phyloP scores from a whole-genome alignment of 192 early-diverging fungal genomes.

The Linnemannia hyalina region DNA sequence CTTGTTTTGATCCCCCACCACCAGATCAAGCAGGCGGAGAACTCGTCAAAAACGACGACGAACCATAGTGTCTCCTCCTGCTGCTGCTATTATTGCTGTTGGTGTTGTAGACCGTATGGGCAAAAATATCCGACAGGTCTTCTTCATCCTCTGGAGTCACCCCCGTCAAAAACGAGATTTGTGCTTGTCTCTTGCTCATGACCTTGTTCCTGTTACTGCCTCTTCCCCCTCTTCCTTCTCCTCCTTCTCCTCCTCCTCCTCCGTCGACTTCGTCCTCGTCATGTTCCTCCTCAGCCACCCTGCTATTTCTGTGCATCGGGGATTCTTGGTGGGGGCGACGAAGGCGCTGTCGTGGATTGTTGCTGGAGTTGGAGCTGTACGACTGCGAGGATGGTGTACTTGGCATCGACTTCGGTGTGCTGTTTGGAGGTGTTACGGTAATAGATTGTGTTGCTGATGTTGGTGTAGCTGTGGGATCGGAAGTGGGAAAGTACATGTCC shows the following conservation, averaged over 20 bases:
- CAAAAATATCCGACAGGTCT: slow-evolving; percentile 7
- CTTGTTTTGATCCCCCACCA: not conserved
- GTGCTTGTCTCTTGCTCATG: slow-evolving; percentile 4
- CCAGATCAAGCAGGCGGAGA: slow-evolving; percentile 17
- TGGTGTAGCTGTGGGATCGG: not conserved
- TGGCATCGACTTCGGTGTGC: not conserved
- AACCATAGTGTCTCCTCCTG: not conserved
- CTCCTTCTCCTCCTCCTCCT: not conserved
- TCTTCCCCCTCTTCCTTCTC: not conserved
- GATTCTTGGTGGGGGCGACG: slow-evolving; percentile 12
- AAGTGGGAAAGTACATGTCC: slow-evolving; percentile 1
- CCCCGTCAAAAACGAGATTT: slow-evolving; percentile 35
- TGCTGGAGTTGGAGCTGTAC: not conserved
- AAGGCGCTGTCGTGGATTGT: not conserved
- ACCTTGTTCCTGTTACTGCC: not conserved
- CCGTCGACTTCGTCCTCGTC: not conserved
- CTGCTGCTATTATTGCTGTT: not conserved
- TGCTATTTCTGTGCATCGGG: slow-evolving; percentile 2
- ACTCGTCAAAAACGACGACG: slow-evolving; percentile 4
- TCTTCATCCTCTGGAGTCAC: slow-evolving; percentile 14
- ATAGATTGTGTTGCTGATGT: not conserved
- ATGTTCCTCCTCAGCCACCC: not conserved
- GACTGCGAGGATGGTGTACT: not conserved
- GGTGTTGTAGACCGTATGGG: not conserved
- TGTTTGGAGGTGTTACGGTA: not conserved